Evolutionary conservation across 371 early-diverging fungal genomes (phyloP).

Genomic region (Sporodiniella umbellata): DNA sequence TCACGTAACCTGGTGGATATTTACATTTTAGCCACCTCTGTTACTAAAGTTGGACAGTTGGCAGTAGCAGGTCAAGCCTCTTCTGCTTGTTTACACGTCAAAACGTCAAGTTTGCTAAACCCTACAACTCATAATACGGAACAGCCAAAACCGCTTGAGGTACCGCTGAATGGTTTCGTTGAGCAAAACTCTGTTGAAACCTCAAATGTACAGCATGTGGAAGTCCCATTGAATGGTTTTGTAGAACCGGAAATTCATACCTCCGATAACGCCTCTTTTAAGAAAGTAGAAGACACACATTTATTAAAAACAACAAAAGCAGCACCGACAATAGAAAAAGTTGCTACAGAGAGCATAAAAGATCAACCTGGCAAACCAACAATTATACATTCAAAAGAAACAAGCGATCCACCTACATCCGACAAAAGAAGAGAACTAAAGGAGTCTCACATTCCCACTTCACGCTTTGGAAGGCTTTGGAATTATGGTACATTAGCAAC

Average conservation of each 20-base stretch:
- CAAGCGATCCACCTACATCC: background rate
- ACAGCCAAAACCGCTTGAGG: too few species aligned
- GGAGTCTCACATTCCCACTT: slow-evolving; percentile 64
- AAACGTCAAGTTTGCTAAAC: slow-evolving; percentile 41
- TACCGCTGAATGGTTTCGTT: too few species aligned
- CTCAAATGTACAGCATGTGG: background rate
- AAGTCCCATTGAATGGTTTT: slow-evolving; percentile 10
- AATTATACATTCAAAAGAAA: too few species aligned
- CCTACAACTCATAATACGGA: slow-evolving; percentile 20
- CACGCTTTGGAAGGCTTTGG: slow-evolving; percentile 59
- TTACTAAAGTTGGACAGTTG: slow-evolving; percentile 23
- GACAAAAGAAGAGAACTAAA: slow-evolving; percentile 31
- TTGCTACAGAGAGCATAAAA: background rate
- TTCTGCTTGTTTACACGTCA: slow-evolving; percentile 33
- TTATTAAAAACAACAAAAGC: background rate
- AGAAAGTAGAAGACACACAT: background rate
- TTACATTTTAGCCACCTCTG: slow-evolving; percentile 32
- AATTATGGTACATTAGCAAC: slow-evolving; percentile 75
- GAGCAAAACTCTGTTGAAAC: too few species aligned
- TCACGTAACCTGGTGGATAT: slow-evolving; percentile 36
- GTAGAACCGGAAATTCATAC: background rate
- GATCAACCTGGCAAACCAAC: background rate
- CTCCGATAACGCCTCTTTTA: background rate
- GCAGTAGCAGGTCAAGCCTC: slow-evolving; percentile 29
- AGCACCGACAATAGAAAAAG: background rate